A percentile compares a stretch with the other conserved stretches of the same genome.
Conservation (phyloP, 441 rosid genomes). For the Croton laevigatus region DNA sequence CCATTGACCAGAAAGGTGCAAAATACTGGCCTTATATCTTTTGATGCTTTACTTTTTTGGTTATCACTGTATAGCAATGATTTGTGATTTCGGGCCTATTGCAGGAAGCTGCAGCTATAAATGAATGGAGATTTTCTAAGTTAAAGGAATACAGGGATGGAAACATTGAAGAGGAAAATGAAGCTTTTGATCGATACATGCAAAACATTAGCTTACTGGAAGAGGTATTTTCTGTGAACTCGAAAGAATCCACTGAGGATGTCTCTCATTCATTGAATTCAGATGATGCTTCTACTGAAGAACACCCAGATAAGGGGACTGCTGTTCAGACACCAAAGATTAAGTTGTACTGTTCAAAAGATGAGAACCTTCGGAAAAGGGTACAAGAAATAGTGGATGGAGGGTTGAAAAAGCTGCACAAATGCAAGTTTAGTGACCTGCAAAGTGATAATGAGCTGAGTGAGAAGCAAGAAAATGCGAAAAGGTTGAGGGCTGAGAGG, state of each 20-base stretch:
- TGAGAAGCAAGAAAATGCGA: slow-evolving; percentile 34
- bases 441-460: slow-evolving; percentile 20
- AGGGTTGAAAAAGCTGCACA: slow-evolving; percentile 58
- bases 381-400: slow-evolving; percentile 50
- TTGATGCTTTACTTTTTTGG: slow-evolving; percentile 1
- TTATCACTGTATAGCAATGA: background rate
- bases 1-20: slow-evolving; percentile 84
- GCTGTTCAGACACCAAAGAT: slow-evolving; percentile 48
- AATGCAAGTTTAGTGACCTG: slow-evolving; percentile 28
- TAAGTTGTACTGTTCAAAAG: slow-evolving; percentile 43
- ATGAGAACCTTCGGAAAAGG: slow-evolving; percentile 52
- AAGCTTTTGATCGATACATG: slow-evolving; percentile 85
- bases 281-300: slow-evolving; percentile 28
- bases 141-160: slow-evolving; percentile 70
- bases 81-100: slow-evolving; percentile 19
- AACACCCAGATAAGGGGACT: slow-evolving; percentile 27
- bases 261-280: slow-evolving; percentile 21
- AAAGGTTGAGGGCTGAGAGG: slow-evolving; percentile 42
- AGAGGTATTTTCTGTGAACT: slow-evolving; percentile 61
- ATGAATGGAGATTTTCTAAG: slow-evolving; percentile 93
- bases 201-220: slow-evolving; percentile 68
- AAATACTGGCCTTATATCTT: slow-evolving; percentile 1
- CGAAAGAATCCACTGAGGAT: slow-evolving; percentile 30
- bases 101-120: slow-evolving; percentile 83
- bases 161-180: slow-evolving; percentile 71